Conservation (phyloP, 73 alveolate species). For the Paramecium sexaurelia region DNA sequence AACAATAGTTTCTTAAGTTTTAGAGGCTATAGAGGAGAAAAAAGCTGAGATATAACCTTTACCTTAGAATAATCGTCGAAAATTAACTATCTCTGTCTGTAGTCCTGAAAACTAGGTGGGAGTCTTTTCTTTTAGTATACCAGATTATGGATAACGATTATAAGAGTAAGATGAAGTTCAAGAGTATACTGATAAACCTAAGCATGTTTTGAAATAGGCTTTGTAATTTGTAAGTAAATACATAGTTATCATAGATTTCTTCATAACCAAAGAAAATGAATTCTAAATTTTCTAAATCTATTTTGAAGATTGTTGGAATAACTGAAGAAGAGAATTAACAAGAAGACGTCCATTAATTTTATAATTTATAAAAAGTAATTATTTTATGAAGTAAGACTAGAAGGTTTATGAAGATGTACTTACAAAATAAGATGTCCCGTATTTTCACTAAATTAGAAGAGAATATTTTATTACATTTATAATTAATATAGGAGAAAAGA, state of each 20-base stretch:
- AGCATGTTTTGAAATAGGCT: constrained; percentile 35
- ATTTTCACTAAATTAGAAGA: constrained; percentile 6
- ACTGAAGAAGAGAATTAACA: neutral
- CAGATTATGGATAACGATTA: constrained; percentile 11
- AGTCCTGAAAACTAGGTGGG: neutral
- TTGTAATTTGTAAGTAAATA: neutral
- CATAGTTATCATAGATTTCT: neutral
- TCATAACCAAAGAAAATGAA: neutral
- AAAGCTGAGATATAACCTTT: neutral
- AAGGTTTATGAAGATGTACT: constrained; percentile 36
- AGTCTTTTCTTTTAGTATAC: neutral
- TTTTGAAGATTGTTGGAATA: constrained; percentile 37
- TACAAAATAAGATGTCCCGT: constrained; percentile 7
- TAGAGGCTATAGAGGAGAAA: constrained; percentile 13
- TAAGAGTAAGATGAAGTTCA: neutral
- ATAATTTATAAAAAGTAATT: constrained; percentile 25
- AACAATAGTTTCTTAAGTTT: neutral
- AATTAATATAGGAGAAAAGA: neutral
- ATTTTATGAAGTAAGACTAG: constrained; percentile 53
- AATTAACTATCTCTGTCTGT: constrained; percentile 13
- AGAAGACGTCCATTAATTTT: neutral
- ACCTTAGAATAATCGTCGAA: neutral
- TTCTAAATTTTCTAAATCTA: constrained; percentile 1
- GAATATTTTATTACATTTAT: constrained; percentile 4
- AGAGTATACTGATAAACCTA: constrained; percentile 23